These are phyloP conservation scores for Collybiopsis confluens DNA, from an alignment of 768 basidiomycete genomes.

Conservation along the genomic window DNA sequence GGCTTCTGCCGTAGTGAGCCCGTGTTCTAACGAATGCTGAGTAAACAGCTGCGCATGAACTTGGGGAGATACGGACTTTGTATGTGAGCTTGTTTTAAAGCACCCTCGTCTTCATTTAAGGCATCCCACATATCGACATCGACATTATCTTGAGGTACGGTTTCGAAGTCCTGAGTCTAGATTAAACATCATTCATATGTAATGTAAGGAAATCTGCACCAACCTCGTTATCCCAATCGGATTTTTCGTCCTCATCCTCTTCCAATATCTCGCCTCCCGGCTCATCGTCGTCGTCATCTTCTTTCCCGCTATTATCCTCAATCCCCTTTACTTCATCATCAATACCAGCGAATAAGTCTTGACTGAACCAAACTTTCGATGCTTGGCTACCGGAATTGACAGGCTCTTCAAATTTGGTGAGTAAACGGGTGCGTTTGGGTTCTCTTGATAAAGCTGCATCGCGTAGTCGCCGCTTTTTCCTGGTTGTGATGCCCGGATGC, in stretches of 20 bases:
- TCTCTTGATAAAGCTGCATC: slow-evolving; percentile 20
- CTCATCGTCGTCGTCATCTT: slow-evolving; percentile 12
- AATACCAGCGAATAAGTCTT: slow-evolving; percentile 77
- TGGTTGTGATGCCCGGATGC: slow-evolving; percentile 17
- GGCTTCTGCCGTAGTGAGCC: slow-evolving; percentile 84
- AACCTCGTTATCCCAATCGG: slow-evolving; percentile 25
- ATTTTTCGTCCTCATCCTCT: slow-evolving; percentile 20
- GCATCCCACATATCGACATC: slow-evolving; percentile 76
- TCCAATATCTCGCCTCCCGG: slow-evolving; percentile 24
- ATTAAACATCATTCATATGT: not conserved
- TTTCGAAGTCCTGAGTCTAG: slow-evolving; percentile 69
- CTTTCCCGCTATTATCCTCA: slow-evolving; percentile 26
- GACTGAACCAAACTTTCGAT: slow-evolving; percentile 93
- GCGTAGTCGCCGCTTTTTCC: slow-evolving; percentile 43
- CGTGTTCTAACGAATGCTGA: slow-evolving; percentile 51
- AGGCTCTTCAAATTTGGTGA: slow-evolving; percentile 42
- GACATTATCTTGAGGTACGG: slow-evolving; percentile 64
- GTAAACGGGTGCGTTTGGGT: slow-evolving; percentile 50
- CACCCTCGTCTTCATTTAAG: slow-evolving; percentile 73
- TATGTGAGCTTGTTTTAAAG: slow-evolving; percentile 58
- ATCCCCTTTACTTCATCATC: slow-evolving; percentile 36
- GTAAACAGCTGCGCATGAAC: not conserved
- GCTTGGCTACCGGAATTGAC: slow-evolving; percentile 40
- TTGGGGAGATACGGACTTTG: slow-evolving; percentile 40
- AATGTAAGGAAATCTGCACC: not conserved